These are phyloP conservation scores for Ailanthus altissimus DNA, from an alignment of 345 rosid genomes.

Conservation along the genomic window DNA sequence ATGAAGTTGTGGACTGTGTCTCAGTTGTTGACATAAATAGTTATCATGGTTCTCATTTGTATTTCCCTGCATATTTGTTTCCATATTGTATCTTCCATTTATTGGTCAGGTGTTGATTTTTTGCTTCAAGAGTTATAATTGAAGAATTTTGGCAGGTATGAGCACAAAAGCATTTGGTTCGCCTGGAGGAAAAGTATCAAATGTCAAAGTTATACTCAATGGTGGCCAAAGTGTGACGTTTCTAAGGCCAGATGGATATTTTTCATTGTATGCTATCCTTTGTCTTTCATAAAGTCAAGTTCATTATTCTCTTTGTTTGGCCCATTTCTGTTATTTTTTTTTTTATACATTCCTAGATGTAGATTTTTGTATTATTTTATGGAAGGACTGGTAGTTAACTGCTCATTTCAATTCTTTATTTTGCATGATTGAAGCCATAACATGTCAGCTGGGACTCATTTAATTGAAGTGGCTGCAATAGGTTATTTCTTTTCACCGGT, in stretches of 20 bases:
- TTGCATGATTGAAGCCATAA: conserved; percentile 57
- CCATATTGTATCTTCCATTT: neutral
- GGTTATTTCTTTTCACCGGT: conserved; percentile 98
- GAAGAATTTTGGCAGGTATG: conserved; percentile 36
- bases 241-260: conserved; percentile 94
- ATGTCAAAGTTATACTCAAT: conserved; percentile 75
- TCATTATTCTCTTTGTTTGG: neutral
- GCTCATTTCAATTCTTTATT: conserved; percentile 51
- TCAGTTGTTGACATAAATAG: neutral
- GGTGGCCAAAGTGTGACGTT: conserved; percentile 78
- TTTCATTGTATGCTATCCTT: conserved; percentile 75
- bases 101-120: neutral
- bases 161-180: conserved; percentile 48
- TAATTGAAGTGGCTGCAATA: conserved; percentile 82
- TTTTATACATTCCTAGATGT: neutral
- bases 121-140: conserved; percentile 1
- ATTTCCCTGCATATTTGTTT: neutral
- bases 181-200: conserved; percentile 72
- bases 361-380: conserved; percentile 4
- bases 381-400: conserved; percentile 10
- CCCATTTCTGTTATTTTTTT: neutral
- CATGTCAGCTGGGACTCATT: conserved; percentile 91
- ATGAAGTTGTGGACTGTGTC: neutral
- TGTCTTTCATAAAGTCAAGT: neutral
- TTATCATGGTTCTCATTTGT: neutral